phyloP scores from a whole-genome alignment of 371 early-diverging fungal species.

The Apophysomyces sp. region DNA sequence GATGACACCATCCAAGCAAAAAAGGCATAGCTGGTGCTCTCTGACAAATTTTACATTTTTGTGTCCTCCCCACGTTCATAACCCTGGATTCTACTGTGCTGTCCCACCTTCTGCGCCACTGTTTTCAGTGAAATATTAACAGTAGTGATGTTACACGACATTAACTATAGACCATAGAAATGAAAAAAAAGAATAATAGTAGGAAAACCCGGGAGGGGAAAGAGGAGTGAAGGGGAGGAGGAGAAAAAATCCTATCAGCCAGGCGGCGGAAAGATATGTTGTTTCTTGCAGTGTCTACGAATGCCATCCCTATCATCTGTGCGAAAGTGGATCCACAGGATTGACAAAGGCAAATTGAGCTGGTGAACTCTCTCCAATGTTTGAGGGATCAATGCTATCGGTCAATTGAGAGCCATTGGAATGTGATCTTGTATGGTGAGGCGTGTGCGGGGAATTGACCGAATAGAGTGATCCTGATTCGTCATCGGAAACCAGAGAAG shows the following conservation, averaged over 20 bases:
- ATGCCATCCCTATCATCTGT: conserved; percentile 6
- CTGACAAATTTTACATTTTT: no score
- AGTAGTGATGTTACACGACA: background rate
- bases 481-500: conserved; percentile 18
- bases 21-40: no score
- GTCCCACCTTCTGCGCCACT: background rate
- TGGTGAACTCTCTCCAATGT: background rate
- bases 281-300: no score
- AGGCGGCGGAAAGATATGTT: no score
- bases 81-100: background rate
- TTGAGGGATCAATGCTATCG: background rate
- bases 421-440: conserved; percentile 5
- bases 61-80: background rate
- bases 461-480: conserved; percentile 19
- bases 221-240: no score
- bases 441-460: conserved; percentile 19
- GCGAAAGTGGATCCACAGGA: conserved; percentile 22
- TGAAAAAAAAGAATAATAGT: background rate
- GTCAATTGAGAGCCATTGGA: background rate
- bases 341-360: conserved; percentile 15
- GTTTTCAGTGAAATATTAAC: background rate
- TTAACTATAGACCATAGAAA: background rate
- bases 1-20: no score
- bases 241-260: no score
- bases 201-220: no score